Evolutionary conservation across 768 basidiomycete species (phyloP), one percentile per base, ranked within the genome.

Genomic region (Naganishia kalamii): DNA sequence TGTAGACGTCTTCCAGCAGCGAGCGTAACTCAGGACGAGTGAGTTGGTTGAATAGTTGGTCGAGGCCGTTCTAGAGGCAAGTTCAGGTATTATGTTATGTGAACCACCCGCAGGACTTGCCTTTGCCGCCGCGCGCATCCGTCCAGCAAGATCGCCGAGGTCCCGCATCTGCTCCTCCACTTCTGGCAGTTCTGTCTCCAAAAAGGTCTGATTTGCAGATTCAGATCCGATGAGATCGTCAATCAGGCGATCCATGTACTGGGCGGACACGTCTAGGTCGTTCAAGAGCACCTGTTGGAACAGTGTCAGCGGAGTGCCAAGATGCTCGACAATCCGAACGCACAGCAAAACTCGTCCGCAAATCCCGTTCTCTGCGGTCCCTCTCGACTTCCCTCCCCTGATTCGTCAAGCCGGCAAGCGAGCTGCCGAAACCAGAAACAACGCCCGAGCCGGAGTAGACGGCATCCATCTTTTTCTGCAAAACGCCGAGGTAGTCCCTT

Each of bases 41-140:
- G 11, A 97, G 82, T 74, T 98, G 94, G 71, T 92, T 97, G 81
- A 98, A 97, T 40, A 98, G 81, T 71, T 94, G 91, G 70, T 99
- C 96, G 29, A 96, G 81, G 17, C 93, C 90, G 2, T 84, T 81
- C 90, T 92, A 69, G 3, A 44, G n/a, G 1, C 13, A 19, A 23
- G 10, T 12, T 62, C 40, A 17, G 19, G 15, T 57, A 10, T 54
- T 35, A 51, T 27, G 41, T 21, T 52, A 8, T 43, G n/a, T 2
- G 29, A 19, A 4, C 17, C 1, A 15, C n/a, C n/a, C n/a, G 44
- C 11, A 17, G 30, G 29, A 70, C 82, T 65, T 74, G 91, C 93
- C 77, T 87, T 86, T 54, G 91, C 80, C 0, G 86, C 85, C 1
- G 85, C 83, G 44, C 86, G 84, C 76, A 96, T 86, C 71, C 86